Base-by-base conservation (phyloP, 768 basidiomycete species). In the Panaeolus cyanescens region DNA sequence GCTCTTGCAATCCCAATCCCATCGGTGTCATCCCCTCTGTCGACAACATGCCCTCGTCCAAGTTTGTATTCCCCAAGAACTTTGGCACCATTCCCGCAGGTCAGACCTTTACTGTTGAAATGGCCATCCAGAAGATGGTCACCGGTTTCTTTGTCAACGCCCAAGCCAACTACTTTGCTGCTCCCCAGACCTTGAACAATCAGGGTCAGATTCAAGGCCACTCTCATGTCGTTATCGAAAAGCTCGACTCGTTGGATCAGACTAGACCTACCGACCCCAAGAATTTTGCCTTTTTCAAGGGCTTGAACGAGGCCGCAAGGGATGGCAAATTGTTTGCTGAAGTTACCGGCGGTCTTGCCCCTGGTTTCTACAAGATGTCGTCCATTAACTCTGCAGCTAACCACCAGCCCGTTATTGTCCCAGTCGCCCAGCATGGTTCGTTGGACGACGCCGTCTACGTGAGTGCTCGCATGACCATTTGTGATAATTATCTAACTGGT, bases 371-470 rank as follows among this genome's bases (percentile, higher is more conserved):
- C 75, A 77, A 81, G 60, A 69, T 89, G 22, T 79, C 83, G 62
- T 82, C 84, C 5, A 87, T 88, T 71, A 84, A 84, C 66, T 67
- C 80, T 31, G 77, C 81, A 15, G 68, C 82, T 10, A 89, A 89
- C 72, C 86, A 90, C 65, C 82, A 83, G 64, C 87, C 83, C 3
- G 80, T 75, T 54, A 72, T 87, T 59, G 85, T 83, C 42, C 78
- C 87, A 17, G 70, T 89, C 53, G 87, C 83, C 17, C 86, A 86
- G 65, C 89, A 85, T 64, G 87, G 87, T 61, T 71, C 74, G 20
- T 68, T 87, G 32, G 85, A 89, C 69, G 88, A 91, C 67, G 77
- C 75, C 55, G 69, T 84, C 71, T 89, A 89, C 72, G 83, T 87
- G 62, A 64, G 82, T 78, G 39, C 3, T 37, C 40, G 58, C 62